Evolutionary conservation across 208 protist genomes (phyloP), one percentile per base, ranked within the genome.

Genomic region (Herpetomonas samuelpessoai): DNA sequence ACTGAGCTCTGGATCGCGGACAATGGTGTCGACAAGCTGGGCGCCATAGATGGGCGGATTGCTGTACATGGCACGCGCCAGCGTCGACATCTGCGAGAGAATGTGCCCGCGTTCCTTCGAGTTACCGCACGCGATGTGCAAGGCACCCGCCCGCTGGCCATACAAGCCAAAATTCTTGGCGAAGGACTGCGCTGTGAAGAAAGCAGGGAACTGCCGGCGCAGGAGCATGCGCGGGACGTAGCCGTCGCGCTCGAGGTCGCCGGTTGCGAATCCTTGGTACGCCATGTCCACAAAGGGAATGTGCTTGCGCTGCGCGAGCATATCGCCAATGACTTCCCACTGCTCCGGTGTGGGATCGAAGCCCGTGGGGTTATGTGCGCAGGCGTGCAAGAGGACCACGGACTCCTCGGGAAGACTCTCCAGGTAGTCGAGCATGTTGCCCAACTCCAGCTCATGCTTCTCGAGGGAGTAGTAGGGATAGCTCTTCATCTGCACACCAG

Each of bases 341-440:
- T 99, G 85, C 26, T 88, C 91, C 6, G 65, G 39, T 0, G 94
- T 97, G 47, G 96, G 97, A 70, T 99, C 98, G 7, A 94, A 86
- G 38, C 98, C 98, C 10, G 98, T 99, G 26, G 98, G 98, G 77
- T 99, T 99, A 83, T 99, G 98, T 4, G 97, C 97, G 67, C 97
- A 98, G 2, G 93, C 87, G 70, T 99, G 98, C 9, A 99, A 66
- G 18, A 99, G 26, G 49, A 99, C 76, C 2, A 98, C 76, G 7
- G 86, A 92, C 18, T 85, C 57, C 19, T 92, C 65, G 21, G 86
- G 84, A 24, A 82, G 51, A 47, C 72, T 62, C 1, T 72, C 45
- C 25, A 97, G 57, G 26, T 82, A 74, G 25, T 76, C 52, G 7
- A 96, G 63, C 75, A 94, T 84, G 7, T 74, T 88, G 28, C 80